Conservation (phyloP, 306 rosid species). For the Arachis stenosperma region DNA sequence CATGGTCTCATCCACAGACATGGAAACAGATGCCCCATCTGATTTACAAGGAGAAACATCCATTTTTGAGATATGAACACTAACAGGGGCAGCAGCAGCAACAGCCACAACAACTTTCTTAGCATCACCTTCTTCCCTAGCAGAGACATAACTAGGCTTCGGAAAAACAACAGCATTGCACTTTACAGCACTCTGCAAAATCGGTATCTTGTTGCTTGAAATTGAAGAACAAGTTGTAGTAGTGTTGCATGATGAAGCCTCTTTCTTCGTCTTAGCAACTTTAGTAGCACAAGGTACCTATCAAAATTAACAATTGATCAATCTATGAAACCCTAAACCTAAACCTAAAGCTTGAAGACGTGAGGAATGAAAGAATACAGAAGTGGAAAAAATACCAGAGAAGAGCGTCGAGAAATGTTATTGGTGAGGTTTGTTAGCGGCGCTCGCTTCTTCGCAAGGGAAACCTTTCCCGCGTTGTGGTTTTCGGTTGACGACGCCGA, state of each 20-base stretch:
- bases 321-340: neutral
- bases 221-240: slow-evolving; percentile 27
- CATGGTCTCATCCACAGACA: slow-evolving; percentile 84
- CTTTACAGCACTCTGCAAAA: slow-evolving; percentile 46
- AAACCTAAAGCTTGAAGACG: neutral
- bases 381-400: slow-evolving; percentile 41
- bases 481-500: slow-evolving; percentile 52
- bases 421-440: slow-evolving; percentile 86
- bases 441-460: slow-evolving; percentile 76
- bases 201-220: slow-evolving; percentile 37
- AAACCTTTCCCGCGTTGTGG: slow-evolving; percentile 49
- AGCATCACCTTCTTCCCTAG: slow-evolving; percentile 43
- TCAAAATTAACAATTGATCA: slow-evolving; percentile 6
- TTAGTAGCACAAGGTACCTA: slow-evolving; percentile 68
- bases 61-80: slow-evolving; percentile 51
- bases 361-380: slow-evolving; percentile 49
- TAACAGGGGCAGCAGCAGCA: slow-evolving; percentile 42
- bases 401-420: slow-evolving; percentile 46
- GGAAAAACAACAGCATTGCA: slow-evolving; percentile 50
- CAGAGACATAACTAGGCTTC: slow-evolving; percentile 43
- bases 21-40: slow-evolving; percentile 72
- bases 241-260: slow-evolving; percentile 41
- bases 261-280: slow-evolving; percentile 72
- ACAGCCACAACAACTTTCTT: slow-evolving; percentile 14
- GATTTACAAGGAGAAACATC: slow-evolving; percentile 83